These are phyloP conservation scores for Zygosaccharomyces lentus DNA, from an alignment of 805 yeast species.

Conservation along the genomic window DNA sequence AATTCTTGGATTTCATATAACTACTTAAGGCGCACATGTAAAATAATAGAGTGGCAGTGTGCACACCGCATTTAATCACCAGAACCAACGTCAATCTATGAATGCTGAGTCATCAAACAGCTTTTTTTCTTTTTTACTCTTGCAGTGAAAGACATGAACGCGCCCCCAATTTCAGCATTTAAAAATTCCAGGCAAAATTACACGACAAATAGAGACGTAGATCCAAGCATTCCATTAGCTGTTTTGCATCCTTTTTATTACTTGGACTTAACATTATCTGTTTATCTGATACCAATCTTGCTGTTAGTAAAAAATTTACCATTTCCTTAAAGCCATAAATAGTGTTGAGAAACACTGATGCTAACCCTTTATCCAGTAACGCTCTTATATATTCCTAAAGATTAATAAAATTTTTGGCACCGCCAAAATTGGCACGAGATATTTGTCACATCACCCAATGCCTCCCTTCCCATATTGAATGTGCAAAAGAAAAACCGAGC, in stretches of 20 bases:
- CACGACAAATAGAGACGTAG: background rate
- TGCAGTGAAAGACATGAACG: background rate
- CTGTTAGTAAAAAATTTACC: background rate
- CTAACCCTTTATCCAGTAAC: background rate
- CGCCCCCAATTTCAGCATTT: background rate
- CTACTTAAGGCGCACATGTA: background rate
- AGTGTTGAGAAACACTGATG: background rate
- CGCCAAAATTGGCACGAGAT: background rate
- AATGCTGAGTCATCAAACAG: background rate
- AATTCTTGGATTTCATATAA: background rate
- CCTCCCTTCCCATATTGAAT: background rate
- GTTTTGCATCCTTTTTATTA: background rate
- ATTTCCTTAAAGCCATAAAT: background rate
- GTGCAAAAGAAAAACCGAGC: background rate
- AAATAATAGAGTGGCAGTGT: background rate
- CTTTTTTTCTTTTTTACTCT: background rate
- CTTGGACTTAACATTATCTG: background rate
- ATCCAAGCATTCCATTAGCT: background rate
- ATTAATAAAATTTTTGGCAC: background rate
- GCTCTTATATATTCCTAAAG: background rate
- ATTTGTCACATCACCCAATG: background rate
- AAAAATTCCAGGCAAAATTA: background rate
- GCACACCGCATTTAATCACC: background rate
- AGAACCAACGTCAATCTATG: background rate
- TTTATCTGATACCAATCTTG: background rate